Percentiles rank a stretch among this genome's conserved stretches.
Evolutionary conservation across 768 basidiomycete genomes (phyloP).

Genomic region (Cystofilobasidium ferigula): DNA sequence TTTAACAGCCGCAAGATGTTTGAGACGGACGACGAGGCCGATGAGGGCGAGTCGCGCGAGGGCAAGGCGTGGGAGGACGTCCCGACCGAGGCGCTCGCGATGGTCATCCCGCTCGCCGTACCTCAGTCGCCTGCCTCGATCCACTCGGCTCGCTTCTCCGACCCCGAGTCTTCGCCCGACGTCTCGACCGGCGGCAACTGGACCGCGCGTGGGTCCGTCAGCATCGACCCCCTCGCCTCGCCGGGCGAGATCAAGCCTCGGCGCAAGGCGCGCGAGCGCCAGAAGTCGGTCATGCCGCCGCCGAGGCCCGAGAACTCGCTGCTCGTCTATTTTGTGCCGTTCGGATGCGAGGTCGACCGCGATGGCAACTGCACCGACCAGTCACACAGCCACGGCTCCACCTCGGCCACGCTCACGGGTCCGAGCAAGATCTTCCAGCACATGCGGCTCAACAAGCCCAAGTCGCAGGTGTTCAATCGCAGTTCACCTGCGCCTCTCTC

Average conservation of each 20-base stretch:
- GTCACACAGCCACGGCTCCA: not conserved
- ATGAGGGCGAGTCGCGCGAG: slow-evolving; percentile 24
- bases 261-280: not conserved
- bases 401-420: slow-evolving; percentile 13
- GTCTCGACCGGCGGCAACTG: not conserved
- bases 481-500: not conserved
- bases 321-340: slow-evolving; percentile 27
- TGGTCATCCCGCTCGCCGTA: slow-evolving; percentile 24
- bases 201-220: not conserved
- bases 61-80: slow-evolving; percentile 27
- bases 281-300: not conserved
- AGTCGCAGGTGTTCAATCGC: slow-evolving; percentile 14
- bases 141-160: not conserved
- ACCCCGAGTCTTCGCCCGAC: slow-evolving; percentile 5
- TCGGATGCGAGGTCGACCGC: slow-evolving; percentile 4
- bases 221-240: not conserved
- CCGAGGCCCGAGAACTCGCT: slow-evolving; percentile 20
- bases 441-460: slow-evolving; percentile 19
- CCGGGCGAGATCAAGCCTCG: not conserved
- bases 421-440: slow-evolving; percentile 11
- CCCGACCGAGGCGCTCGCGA: slow-evolving; percentile 24
- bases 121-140: slow-evolving; percentile 9
- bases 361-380: not conserved
- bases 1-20: not conserved
- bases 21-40: slow-evolving; percentile 22